Conservation (phyloP, 2,329 filamentous ascomycete species). For the Tolypocladium cylindrosporum region DNA sequence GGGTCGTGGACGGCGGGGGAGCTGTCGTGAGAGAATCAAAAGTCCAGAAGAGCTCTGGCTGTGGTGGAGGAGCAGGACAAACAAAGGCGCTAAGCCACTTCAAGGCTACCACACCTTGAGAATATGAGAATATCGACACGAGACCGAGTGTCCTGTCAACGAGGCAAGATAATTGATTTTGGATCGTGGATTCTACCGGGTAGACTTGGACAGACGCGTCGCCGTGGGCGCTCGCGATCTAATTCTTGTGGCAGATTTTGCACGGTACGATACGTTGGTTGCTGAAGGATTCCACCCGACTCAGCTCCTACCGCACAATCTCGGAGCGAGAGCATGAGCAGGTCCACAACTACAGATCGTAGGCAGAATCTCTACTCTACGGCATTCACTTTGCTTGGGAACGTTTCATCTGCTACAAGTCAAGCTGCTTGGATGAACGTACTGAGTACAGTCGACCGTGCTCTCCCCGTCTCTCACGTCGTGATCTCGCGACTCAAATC, state of each 20-base stretch:
- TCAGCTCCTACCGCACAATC: background rate
- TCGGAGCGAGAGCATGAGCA: background rate
- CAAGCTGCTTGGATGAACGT: too few relatives aligned
- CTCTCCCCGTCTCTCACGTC: too few relatives aligned
- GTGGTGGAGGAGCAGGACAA: background rate
- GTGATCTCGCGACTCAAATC: too few relatives aligned
- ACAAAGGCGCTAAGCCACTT: background rate
- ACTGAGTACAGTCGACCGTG: too few relatives aligned
- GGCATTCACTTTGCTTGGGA: background rate
- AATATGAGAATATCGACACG: too few relatives aligned
- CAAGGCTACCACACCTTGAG: background rate
- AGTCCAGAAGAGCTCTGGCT: background rate
- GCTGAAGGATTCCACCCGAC: background rate
- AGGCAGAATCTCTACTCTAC: background rate
- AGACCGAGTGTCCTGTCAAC: too few relatives aligned
- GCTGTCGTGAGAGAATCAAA: background rate
- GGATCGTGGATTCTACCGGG: too few relatives aligned
- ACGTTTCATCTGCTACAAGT: background rate
- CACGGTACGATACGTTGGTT: background rate
- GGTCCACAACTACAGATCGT: background rate
- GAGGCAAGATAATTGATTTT: too few relatives aligned
- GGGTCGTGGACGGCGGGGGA: background rate
- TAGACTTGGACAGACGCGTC: background rate
- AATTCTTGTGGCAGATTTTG: background rate
- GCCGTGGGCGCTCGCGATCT: background rate